Conservation (phyloP, 2,329 filamentous ascomycete species). For the Stylonectria norvegica region DNA sequence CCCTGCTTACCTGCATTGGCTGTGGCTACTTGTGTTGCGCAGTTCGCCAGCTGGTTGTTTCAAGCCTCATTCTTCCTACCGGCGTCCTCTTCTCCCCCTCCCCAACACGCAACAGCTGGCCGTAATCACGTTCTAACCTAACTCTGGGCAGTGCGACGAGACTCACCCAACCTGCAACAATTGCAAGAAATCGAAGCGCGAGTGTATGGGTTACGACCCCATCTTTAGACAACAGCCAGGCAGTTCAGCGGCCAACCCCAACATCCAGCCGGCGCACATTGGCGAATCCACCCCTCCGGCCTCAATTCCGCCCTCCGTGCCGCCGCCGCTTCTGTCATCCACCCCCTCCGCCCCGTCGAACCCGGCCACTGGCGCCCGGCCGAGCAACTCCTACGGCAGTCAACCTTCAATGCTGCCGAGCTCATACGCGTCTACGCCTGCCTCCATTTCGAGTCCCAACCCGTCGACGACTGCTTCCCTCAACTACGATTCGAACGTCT, state of each 20-base stretch:
- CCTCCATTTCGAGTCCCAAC: conserved; percentile 32
- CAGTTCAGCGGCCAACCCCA: conserved; percentile 69
- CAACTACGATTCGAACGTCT: conserved; percentile 34
- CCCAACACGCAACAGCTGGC: not conserved
- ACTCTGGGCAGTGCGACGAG: conserved; percentile 78
- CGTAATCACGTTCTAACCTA: conserved; percentile 25
- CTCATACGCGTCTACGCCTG: conserved; percentile 38
- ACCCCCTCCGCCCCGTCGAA: conserved; percentile 9
- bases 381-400: conserved; percentile 43
- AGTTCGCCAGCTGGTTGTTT: conserved; percentile 3
- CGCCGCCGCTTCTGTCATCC: conserved; percentile 7
- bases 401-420: conserved; percentile 44
- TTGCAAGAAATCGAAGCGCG: conserved; percentile 83
- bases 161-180: conserved; percentile 88
- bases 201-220: conserved; percentile 82
- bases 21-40: conserved; percentile 5
- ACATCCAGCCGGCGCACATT: conserved; percentile 36
- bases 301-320: conserved; percentile 20
- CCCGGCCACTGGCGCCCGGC: conserved; percentile 23
- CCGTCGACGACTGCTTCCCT: conserved; percentile 25
- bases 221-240: conserved; percentile 75
- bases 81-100: conserved; percentile 7
- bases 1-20: conserved; percentile 12
- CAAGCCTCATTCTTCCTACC: conserved; percentile 7
- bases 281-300: conserved; percentile 34